Evolutionary conservation across 257 asterid species (phyloP).

Genomic region (Penstemon newberryi): DNA sequence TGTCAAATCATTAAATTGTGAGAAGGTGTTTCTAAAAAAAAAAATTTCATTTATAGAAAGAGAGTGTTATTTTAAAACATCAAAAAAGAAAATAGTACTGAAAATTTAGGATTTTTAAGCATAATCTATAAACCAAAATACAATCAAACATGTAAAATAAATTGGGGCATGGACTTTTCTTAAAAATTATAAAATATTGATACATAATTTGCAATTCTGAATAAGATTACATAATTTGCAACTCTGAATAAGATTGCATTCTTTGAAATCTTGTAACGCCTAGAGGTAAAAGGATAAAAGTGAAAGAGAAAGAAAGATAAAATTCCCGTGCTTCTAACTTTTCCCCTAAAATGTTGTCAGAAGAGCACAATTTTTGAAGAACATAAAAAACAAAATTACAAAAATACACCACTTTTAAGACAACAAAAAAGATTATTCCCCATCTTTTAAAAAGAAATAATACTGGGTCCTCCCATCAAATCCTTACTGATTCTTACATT

Average conservation of each 20-base stretch:
- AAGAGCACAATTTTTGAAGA: slow-evolving; percentile 8
- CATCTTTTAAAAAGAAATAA: slow-evolving; percentile 9
- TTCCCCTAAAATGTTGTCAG: slow-evolving; percentile 23
- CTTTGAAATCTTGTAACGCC: slow-evolving; percentile 1
- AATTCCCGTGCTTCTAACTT: slow-evolving; percentile 26
- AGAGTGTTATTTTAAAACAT: too few relatives aligned
- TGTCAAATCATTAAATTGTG: too few relatives aligned
- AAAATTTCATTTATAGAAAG: too few relatives aligned
- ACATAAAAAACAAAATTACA: slow-evolving; percentile 18
- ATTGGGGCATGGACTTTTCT: too few relatives aligned
- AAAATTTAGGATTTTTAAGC: too few relatives aligned
- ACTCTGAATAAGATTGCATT: not conserved
- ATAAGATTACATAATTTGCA: not conserved
- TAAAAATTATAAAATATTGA: too few relatives aligned
- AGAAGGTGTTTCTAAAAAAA: too few relatives aligned
- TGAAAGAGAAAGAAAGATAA: slow-evolving; percentile 5
- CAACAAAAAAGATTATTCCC: slow-evolving; percentile 27
- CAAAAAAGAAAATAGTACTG: too few relatives aligned
- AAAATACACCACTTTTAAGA: slow-evolving; percentile 15
- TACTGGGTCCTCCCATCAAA: not conserved
- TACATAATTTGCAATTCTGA: not conserved
- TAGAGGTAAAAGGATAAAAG: not conserved
- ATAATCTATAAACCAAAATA: too few relatives aligned
- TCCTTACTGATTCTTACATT: slow-evolving; percentile 14
- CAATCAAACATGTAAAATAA: too few relatives aligned